These are phyloP conservation scores for Boeremia exigua DNA, from an alignment of 2,329 filamentous ascomycete species.

Conservation along the genomic window DNA sequence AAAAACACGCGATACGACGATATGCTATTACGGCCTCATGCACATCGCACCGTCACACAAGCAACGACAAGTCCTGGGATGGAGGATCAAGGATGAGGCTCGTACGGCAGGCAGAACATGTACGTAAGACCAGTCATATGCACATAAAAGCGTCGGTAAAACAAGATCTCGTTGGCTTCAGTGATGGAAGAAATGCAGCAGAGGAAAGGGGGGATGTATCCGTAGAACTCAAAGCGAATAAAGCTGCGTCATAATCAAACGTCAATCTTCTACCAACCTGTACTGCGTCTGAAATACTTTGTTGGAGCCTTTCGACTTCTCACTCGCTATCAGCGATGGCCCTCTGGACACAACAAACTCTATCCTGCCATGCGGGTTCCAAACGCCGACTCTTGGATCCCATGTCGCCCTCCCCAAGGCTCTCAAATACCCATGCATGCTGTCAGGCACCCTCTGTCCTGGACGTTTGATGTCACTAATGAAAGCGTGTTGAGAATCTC, in stretches of 20 bases:
- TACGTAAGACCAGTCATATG: too few species aligned
- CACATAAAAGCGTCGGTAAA: too few species aligned
- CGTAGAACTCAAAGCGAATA: too few species aligned
- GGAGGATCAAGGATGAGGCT: too few species aligned
- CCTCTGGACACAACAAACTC: slow-evolving; percentile 1
- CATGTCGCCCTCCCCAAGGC: neutral
- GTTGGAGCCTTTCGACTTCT: neutral
- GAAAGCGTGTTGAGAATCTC: neutral
- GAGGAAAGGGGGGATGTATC: neutral
- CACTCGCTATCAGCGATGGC: neutral
- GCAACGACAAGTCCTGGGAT: too few species aligned
- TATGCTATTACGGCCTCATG: neutral
- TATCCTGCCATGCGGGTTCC: neutral
- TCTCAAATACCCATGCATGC: neutral
- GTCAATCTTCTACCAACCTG: neutral
- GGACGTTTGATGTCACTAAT: neutral
- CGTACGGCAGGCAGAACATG: too few species aligned
- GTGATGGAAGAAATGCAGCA: neutral
- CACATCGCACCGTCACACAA: neutral
- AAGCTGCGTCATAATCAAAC: neutral
- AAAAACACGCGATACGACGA: neutral
- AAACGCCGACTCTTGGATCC: neutral
- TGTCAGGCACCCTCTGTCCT: neutral
- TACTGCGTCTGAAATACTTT: neutral
- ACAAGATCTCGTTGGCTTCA: neutral